Evolutionary conservation across 2,329 filamentous ascomycete species (phyloP), one percentile per base, ranked within the genome.

Genomic region (Penicillium sp.): DNA sequence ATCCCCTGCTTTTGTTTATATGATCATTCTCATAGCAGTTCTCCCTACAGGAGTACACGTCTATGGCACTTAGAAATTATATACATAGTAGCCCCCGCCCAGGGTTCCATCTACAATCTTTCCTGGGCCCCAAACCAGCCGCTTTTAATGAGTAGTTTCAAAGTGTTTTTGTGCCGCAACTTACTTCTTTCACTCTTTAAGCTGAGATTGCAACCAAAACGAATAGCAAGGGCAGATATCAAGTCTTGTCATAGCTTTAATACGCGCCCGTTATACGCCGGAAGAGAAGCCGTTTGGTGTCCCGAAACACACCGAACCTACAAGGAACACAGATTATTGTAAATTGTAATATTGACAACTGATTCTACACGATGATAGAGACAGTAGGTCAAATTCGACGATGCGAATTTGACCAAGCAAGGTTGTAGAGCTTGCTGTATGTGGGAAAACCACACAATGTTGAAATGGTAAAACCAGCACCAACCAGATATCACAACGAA

Each of bases 381-480:
- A 51, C 41, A 60, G 62, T 63, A 57, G 59, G 59, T 60, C 65
- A 54, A 59, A 56, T 54, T 58, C 61, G 46, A 25, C 63, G 75
- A 76, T 50, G 55, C 60, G 43, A 55, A 58, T 60, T 49, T 55
- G 58, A 47, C 50, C 54, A 57, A 55, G 59, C 62, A 63, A 63
- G 59, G 55, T 58, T 61, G 65, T 57, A 57, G 41, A 57, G 49
- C 49, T 57, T 44, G 54, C 54, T 52, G 43, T 39, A 21, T 57
- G 54, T 57, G 50, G 50, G 57, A 63, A 55, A 58, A 61, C 36
- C 50, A 66, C 54, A 70, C 65, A 72, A 72, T 73, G 71, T 73
- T 73, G 71, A 73, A 73, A 72, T 70, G 66, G 62, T 65, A 60
- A 47, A 59, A 58, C 59, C 53, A 55, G 58, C 65, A 61, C 60